Evolutionary conservation across 2,329 filamentous ascomycete genomes (phyloP), one percentile per base, ranked within the genome.

Genomic region (Septoria linicola): DNA sequence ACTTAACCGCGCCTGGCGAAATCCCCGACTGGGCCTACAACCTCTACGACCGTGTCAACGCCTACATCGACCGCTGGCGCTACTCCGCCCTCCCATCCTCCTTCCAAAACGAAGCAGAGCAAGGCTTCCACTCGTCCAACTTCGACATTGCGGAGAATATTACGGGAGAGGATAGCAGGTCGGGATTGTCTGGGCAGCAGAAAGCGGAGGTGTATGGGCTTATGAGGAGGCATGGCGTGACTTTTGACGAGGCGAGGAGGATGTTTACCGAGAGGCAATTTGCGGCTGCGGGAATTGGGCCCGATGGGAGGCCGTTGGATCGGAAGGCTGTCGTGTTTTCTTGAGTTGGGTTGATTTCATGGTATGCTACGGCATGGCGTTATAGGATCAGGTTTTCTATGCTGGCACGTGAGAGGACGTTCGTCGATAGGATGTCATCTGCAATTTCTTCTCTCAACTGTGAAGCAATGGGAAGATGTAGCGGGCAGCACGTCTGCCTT

Each of bases 281-380:
- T 73, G 83, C 83, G 68, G 89, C 84, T 68, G 89, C 95, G 64
- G 88, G 88, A 44, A 96, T 99, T 68, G 89, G 85, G 1, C 80
- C 87, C 4, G 93, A 99, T 71, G 93, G 93, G 3, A 75, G 85
- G 62, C 93, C 93, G 56, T 80, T 84, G 67, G 92, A 97, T 75
- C 90, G 91, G 56, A 96, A 96, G 76, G 95, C 96, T 68, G 90
- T 97, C 53, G 95, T 88, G 68, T 97, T 97, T 72, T 88, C 85
- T 53, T 87, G 67, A 79, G 27, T 16, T 30, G 10, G 3, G 16
- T 36, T 10, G 1, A 5, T 27, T 23, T 41, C 14, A 20, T 37
- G 44, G 20, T 4, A 47, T n/a, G 8, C 25, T 13, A 19, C 11
- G 42, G 8, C 23, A 2, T 4, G 35, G 27, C 8, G 14, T 41